phyloP scores from a whole-genome alignment of 768 basidiomycete genomes.

The Phanerodontia chrysosporium region DNA sequence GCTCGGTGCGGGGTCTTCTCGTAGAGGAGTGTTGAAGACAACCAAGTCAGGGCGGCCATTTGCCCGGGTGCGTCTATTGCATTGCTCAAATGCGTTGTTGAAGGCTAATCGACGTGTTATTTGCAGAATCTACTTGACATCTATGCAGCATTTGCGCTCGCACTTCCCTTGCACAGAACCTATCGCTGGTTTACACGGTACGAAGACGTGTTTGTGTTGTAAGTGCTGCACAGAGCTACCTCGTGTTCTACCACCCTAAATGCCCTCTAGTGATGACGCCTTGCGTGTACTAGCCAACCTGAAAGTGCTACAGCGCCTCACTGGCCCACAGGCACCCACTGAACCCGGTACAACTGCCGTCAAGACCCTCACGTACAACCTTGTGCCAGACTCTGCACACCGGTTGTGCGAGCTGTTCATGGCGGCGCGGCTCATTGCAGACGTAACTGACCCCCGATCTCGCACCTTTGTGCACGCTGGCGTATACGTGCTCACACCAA shows the following conservation, averaged over 20 bases:
- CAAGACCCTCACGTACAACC: not conserved
- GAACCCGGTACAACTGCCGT: not conserved
- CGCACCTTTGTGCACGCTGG: not conserved
- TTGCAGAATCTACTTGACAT: not conserved
- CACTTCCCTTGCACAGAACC: not conserved
- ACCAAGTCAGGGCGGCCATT: not conserved
- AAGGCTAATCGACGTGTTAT: not conserved
- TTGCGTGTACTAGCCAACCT: not conserved
- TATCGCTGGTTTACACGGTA: not conserved
- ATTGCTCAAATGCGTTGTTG: not conserved
- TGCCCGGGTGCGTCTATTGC: not conserved
- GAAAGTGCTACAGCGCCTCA: not conserved
- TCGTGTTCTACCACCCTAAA: not conserved
- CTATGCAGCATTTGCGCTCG: not conserved
- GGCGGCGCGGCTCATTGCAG: not conserved
- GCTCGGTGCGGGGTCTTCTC: not conserved
- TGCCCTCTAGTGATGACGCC: not conserved
- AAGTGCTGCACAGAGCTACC: not conserved
- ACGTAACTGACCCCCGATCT: not conserved
- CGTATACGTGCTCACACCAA: not conserved
- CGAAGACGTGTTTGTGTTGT: not conserved
- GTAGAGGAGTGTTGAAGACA: not conserved
- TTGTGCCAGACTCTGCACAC: not conserved
- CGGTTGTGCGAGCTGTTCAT: not conserved
- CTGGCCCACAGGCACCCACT: not conserved